Evolutionary conservation across 805 yeast species (phyloP).

Genomic region (Monosporozyma unispora): DNA sequence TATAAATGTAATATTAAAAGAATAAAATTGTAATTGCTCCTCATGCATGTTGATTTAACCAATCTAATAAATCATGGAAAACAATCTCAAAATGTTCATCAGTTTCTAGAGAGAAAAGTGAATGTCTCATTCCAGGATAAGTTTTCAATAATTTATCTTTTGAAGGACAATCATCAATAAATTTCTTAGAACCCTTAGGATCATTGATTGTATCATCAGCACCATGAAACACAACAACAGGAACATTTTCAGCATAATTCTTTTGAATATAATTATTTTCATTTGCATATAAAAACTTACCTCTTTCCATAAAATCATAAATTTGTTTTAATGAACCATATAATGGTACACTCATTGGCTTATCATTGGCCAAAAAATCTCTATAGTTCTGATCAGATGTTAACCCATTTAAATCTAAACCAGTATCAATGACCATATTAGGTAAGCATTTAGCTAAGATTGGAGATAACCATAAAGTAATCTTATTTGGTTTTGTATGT

Average conservation of each 20-base stretch:
- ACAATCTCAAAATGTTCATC: constrained; percentile 34
- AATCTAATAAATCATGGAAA: constrained; percentile 33
- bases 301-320: constrained; percentile 54
- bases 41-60: constrained; percentile 24
- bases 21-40: neutral
- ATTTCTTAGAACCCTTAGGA: constrained; percentile 37
- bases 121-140: constrained; percentile 25
- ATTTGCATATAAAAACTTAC: constrained; percentile 40
- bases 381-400: constrained; percentile 42
- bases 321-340: constrained; percentile 48
- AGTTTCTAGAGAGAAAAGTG: constrained; percentile 41
- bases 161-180: constrained; percentile 29
- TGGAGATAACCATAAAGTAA: constrained; percentile 37
- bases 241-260: constrained; percentile 29
- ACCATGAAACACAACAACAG: constrained; percentile 56
- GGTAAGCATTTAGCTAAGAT: constrained; percentile 37
- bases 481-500: constrained; percentile 43
- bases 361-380: constrained; percentile 36
- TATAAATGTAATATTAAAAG: neutral
- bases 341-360: constrained; percentile 36
- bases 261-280: constrained; percentile 30
- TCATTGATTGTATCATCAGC: constrained; percentile 53
- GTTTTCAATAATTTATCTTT: constrained; percentile 18
- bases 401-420: constrained; percentile 44
- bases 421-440: constrained; percentile 44